Conservation (phyloP, 179 eudicot genomes). For the Pouteria campechiana region DNA sequence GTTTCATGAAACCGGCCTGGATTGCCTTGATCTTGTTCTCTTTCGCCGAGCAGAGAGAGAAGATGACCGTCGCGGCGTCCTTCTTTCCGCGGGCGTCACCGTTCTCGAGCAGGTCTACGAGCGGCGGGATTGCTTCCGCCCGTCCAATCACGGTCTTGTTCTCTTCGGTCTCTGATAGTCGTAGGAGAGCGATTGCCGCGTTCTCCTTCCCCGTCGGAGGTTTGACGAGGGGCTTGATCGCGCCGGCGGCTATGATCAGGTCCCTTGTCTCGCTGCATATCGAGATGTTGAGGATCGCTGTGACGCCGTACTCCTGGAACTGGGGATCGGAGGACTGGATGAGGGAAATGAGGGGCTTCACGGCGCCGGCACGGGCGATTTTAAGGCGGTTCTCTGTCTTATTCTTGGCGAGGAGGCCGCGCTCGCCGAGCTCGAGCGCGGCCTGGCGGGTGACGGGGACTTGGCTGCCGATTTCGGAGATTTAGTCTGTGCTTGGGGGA, state of each 20-base stretch:
- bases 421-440: constrained; percentile 61
- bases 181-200: constrained; percentile 48
- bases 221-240: constrained; percentile 52
- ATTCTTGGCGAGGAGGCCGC: constrained; percentile 69
- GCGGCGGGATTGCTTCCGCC: constrained; percentile 40
- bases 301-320: constrained; percentile 74
- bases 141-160: constrained; percentile 35
- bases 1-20: constrained; percentile 63
- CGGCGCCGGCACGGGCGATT: constrained; percentile 70
- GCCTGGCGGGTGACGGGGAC: too few relatives aligned
- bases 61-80: constrained; percentile 72
- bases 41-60: constrained; percentile 44
- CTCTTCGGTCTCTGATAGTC: constrained; percentile 37
- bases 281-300: constrained; percentile 67
- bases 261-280: constrained; percentile 77
- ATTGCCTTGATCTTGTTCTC: constrained; percentile 70
- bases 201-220: constrained; percentile 47
- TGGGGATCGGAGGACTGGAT: constrained; percentile 38
- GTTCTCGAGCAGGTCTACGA: constrained; percentile 33
- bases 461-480: too few relatives aligned
- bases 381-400: constrained; percentile 64
- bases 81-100: constrained; percentile 53
- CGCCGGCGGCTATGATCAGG: constrained; percentile 40
- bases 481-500: too few relatives aligned
- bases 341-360: constrained; percentile 48